Evolutionary conservation across 164 flowering plant genomes (phyloP), one percentile per base, ranked within the genome.

Genomic region (Buxus sempervirens): DNA sequence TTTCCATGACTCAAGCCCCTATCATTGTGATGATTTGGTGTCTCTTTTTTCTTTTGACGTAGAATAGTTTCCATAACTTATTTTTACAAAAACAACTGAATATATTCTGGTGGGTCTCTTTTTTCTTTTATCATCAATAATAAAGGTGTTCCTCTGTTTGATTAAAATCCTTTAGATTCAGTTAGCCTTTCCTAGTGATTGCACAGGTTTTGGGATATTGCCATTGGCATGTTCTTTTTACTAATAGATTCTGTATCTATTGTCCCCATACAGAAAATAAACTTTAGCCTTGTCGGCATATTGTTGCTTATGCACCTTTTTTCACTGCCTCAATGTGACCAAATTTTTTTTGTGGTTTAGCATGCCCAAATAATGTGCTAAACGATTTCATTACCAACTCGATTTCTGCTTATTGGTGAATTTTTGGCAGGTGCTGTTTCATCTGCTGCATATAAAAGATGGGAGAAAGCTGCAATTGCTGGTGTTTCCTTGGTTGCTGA

Each of bases 401-500:
- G 22, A n/a, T 5, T n/a, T 22, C 41, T 63, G 21, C 13, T 56
- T 69, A 42, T 65, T 61, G 64, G 26, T 71, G 60, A 49, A 60
- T 58, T 36, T 65, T 41, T 60, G 38, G 67, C 74, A 84, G 96
- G 86, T 73, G 54, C 66, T 62, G 70, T 68, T 53, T 84, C 96
- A 67, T 78, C 90, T 70, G 83, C 87, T 76, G 90, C 91, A 48
- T 86, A 87, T 76, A 90, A 79, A 80, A 85, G 84, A 73, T 93
- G 97, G 98, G 99, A 93, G 77, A 95, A 86, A 79, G 99, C 98
- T 74, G 99, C 97, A 66, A 92, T 87, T 51, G 97, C 90, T 83
- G 99, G 99, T 61, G 98, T 95, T 75, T 89, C 91, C 41, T 84
- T 96, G 81, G 99, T 92, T 75, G 98, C 98, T 61, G 98, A 96